Evolutionary conservation across 1,139 yeast genomes (phyloP), one percentile per base, ranked within the genome.

Genomic region (Pneumocystis canis): DNA sequence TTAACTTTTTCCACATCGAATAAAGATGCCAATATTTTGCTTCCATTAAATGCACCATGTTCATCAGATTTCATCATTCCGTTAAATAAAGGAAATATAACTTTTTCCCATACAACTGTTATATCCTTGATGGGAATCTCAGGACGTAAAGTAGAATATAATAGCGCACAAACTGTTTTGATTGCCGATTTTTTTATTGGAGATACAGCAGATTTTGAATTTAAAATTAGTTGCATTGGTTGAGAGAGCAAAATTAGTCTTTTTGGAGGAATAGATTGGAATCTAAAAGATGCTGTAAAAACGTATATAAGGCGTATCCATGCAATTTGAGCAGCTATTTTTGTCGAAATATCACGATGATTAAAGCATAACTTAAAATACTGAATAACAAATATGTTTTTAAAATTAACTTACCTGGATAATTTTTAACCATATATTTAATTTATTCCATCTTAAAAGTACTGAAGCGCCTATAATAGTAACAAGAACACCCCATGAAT

Each of bases 401-500:
- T 40, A 5, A 4, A n/a, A n/a, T n/a, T 33, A 33, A 33, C 37
- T 40, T 40, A 40, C 47, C 11, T 64, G 65, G 30, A 67, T 54
- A 25, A 67, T 58, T 18, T 65, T 61, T 28, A 67, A 63, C 69
- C 69, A 67, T 18, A 61, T 40, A 39, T 60, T 62, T 18, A 67
- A 58, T 40, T 65, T 58, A 25, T 59, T 58, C 67, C 69, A 65
- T 32, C 63, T 61, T 35, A 63, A 66, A 18, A 67, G 63, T 41
- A 66, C 58, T 31, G 62, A 64, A 11, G 65, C 65, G 14, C 64
- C 61, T 18, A 67, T 53, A 16, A 65, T 53, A 6, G 65, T 58
- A 9, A 67, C 64, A 37, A 67, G 57, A 14, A 63, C 41, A 31
- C 65, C 66, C 69, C 69, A 67, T 16, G 67, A 61, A 16, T 62